A percentile compares a stretch with the other conserved stretches of the same genome.
Evolutionary conservation across 1,139 yeast genomes (phyloP).

Genomic region (Taiozyma sp.): DNA sequence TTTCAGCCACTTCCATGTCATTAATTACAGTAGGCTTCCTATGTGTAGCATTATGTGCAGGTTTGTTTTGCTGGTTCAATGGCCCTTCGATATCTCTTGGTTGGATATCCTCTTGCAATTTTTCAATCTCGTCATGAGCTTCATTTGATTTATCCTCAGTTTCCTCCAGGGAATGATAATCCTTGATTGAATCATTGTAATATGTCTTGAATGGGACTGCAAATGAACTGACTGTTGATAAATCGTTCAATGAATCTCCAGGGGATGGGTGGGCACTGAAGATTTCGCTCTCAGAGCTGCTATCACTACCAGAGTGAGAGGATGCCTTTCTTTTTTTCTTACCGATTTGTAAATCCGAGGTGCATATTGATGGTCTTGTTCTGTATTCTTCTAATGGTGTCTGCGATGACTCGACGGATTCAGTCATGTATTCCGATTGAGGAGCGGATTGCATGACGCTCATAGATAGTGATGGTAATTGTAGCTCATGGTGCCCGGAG

Average conservation of each 20-base stretch:
- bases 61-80: slow-evolving; percentile 36
- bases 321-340: neutral
- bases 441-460: neutral
- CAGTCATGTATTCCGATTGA: neutral
- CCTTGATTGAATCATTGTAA: neutral
- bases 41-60: neutral
- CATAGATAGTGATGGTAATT: neutral
- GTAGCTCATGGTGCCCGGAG: neutral
- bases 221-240: neutral
- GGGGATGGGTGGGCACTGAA: neutral
- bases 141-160: slow-evolving; percentile 33
- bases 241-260: neutral
- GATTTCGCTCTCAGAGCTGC: neutral
- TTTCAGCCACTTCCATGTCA: slow-evolving; percentile 48
- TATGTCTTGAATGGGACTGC: neutral
- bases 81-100: slow-evolving; percentile 81
- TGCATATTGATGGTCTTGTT: neutral
- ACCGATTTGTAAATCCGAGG: neutral
- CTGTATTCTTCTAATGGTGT: neutral
- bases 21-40: slow-evolving; percentile 75
- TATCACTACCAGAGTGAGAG: neutral
- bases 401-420: neutral
- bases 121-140: slow-evolving; percentile 30
- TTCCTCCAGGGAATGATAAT: slow-evolving; percentile 19
- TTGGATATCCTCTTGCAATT: slow-evolving; percentile 72